Percentiles rank a stretch among this genome's conserved stretches.
These are phyloP conservation scores for Hymenoscyphus linearis DNA, from an alignment of 2,329 filamentous ascomycete genomes.

Conservation along the genomic window DNA sequence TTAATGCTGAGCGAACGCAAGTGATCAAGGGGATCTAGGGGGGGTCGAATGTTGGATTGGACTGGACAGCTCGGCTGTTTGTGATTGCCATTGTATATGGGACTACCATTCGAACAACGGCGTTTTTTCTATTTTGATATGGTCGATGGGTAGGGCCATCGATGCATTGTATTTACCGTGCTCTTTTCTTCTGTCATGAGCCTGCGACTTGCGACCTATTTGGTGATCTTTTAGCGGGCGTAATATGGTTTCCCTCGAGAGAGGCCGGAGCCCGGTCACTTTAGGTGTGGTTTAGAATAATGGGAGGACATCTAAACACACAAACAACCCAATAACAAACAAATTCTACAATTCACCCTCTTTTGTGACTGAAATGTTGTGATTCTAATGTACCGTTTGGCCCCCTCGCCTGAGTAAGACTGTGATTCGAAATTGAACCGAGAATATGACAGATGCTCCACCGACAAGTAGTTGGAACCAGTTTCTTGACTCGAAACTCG, in stretches of 20 bases:
- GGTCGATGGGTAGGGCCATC: constrained; percentile 3
- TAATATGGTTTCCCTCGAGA: constrained; percentile 5
- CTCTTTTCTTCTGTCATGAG: neutral
- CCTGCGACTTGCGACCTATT: neutral
- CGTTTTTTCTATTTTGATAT: constrained; percentile 1
- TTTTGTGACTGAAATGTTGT: neutral
- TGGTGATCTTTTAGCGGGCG: constrained; percentile 15
- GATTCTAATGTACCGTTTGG: neutral
- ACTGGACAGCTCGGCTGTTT: neutral
- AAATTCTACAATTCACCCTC: neutral
- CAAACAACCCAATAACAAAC: neutral
- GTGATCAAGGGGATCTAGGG: constrained; percentile 82
- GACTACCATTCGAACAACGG: neutral
- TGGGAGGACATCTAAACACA: neutral
- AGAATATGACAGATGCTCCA: too few species aligned
- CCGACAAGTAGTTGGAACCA: neutral
- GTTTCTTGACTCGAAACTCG: neutral
- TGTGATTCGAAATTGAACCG: too few species aligned
- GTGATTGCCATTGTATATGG: neutral
- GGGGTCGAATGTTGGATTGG: constrained; percentile 8
- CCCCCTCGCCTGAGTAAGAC: too few species aligned
- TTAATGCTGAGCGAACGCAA: constrained; percentile 88
- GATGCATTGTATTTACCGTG: constrained; percentile 15
- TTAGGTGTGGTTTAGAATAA: constrained; percentile 11
- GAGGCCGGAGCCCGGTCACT: neutral